phyloP scores from a whole-genome alignment of 305 asterid species.

The Rubia peregrina region DNA sequence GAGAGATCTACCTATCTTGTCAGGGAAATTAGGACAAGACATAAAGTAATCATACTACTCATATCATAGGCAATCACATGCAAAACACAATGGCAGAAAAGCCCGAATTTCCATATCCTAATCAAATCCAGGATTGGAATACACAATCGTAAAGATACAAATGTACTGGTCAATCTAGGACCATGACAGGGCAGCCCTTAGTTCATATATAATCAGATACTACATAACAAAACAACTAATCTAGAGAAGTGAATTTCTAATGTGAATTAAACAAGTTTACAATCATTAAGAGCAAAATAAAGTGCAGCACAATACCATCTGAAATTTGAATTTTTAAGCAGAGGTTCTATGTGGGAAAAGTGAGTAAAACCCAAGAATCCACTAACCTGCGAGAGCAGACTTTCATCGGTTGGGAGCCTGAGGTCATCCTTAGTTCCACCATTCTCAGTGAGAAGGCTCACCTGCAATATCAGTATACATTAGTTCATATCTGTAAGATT shows the following conservation, averaged over 20 bases:
- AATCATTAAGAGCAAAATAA: not conserved
- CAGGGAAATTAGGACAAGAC: not conserved
- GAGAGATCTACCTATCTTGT: not conserved
- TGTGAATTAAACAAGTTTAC: not conserved
- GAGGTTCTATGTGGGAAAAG: not conserved
- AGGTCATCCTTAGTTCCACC: conserved; percentile 84
- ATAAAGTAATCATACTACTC: not conserved
- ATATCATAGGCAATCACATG: not conserved
- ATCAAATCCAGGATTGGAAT: not conserved
- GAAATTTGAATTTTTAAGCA: not conserved
- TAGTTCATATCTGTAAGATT: not conserved
- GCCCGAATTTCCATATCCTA: not conserved
- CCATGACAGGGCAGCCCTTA: too few species aligned
- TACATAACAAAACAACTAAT: too few species aligned
- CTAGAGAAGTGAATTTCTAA: too few species aligned
- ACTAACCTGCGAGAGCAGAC: conserved; percentile 52
- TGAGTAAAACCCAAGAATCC: not conserved
- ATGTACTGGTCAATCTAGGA: too few species aligned
- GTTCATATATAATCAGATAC: too few species aligned
- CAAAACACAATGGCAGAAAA: not conserved
- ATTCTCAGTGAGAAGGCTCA: conserved; percentile 69
- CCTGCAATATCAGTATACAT: conserved; percentile 28
- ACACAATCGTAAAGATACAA: too few species aligned
- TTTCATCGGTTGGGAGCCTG: conserved; percentile 70
- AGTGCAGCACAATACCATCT: too few species aligned